Evolutionary conservation across 345 rosid species (phyloP).

Genomic region (Luvunga scandens): DNA sequence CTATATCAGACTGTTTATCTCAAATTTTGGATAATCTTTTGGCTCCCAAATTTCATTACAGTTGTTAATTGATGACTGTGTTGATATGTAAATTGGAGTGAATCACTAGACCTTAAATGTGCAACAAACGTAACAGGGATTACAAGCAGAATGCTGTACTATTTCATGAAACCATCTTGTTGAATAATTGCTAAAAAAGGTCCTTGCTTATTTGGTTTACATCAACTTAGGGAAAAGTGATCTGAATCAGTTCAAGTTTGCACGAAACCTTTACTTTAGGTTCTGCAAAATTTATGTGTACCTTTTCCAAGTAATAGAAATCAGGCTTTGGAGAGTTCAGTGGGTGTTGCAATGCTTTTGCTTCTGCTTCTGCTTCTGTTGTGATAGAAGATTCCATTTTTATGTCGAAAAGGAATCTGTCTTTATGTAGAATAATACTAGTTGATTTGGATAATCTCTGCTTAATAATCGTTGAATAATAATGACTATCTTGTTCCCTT

Average conservation of each 20-base stretch:
- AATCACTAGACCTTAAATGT: background rate
- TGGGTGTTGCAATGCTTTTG: background rate
- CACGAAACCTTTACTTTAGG: background rate
- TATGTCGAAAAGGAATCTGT: background rate
- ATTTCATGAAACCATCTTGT: background rate
- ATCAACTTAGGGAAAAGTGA: background rate
- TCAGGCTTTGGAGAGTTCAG: background rate
- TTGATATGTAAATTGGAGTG: background rate
- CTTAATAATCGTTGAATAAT: background rate
- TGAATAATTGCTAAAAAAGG: background rate
- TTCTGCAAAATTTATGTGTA: background rate
- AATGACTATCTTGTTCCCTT: background rate
- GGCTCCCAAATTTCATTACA: background rate
- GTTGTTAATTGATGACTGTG: background rate
- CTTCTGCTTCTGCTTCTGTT: background rate
- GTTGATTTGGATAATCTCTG: background rate
- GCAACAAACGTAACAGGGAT: background rate
- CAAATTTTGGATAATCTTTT: background rate
- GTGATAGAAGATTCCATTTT: background rate
- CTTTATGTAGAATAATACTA: background rate
- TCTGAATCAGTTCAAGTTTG: background rate
- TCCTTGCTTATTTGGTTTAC: background rate
- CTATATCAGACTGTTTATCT: background rate
- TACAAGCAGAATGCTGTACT: background rate
- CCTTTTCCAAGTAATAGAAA: background rate